Conservation (phyloP, 2,329 filamentous ascomycete species). For the Pseudocercospora eumusae region DNA sequence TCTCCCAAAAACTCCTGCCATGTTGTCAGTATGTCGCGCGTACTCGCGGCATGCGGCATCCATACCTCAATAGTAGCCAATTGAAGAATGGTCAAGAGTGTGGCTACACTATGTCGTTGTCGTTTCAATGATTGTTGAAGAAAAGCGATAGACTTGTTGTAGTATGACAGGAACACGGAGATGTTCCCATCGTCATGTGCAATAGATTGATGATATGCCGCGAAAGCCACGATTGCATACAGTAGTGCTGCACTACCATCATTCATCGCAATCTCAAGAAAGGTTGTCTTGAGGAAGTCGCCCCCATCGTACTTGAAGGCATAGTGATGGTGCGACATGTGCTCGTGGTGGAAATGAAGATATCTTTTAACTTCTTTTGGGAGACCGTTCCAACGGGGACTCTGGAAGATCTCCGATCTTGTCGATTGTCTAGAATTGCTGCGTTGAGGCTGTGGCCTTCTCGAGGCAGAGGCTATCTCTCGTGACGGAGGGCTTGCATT, state of each 20-base stretch:
- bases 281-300: constrained; percentile 70
- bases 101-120: constrained; percentile 70
- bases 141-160: constrained; percentile 81
- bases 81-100: constrained; percentile 83
- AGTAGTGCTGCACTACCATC: constrained; percentile 71
- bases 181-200: constrained; percentile 70
- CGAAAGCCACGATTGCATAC: constrained; percentile 83
- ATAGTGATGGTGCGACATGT: constrained; percentile 81
- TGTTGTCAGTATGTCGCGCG: constrained; percentile 9
- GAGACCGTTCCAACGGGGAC: constrained; percentile 35
- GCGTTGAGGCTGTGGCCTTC: constrained; percentile 25
- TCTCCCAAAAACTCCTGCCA: constrained; percentile 87
- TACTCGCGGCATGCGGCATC: not conserved
- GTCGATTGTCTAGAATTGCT: constrained; percentile 29
- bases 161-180: constrained; percentile 81
- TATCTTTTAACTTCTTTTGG: constrained; percentile 72
- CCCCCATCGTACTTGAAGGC: constrained; percentile 70
- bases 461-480: constrained; percentile 40
- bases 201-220: constrained; percentile 81
- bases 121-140: constrained; percentile 71
- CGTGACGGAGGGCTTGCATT: constrained; percentile 52
- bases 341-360: constrained; percentile 73
- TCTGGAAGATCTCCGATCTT: constrained; percentile 31
- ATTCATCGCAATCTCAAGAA: constrained; percentile 71
- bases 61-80: constrained; percentile 88